Evolutionary conservation across 495 filamentous ascomycete species (phyloP).

Genomic region (Polyplosphaeria fusca): DNA sequence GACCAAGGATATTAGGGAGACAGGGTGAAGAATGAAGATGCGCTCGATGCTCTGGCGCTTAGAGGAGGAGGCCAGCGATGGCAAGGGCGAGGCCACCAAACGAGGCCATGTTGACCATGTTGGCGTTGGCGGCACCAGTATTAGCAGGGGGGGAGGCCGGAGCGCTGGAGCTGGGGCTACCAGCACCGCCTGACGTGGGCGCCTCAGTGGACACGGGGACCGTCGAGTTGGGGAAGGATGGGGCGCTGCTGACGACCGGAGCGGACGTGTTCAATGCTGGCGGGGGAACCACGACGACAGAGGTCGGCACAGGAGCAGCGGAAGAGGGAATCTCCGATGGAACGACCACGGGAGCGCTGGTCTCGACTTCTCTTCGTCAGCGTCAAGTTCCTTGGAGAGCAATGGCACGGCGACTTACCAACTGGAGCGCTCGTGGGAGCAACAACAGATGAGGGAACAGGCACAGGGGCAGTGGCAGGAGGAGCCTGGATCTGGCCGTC

Average conservation of each 20-base stretch:
- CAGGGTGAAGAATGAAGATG: background rate
- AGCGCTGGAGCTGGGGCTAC: background rate
- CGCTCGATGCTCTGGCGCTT: background rate
- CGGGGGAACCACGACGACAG: background rate
- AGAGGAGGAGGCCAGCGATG: constrained; percentile 14
- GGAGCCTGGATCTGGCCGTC: constrained; percentile 33
- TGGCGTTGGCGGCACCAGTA: constrained; percentile 5
- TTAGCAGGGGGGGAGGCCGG: background rate
- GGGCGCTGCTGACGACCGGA: background rate
- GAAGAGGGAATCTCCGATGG: background rate
- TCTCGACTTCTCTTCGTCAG: background rate
- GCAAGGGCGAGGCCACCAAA: constrained; percentile 18
- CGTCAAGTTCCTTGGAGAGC: background rate
- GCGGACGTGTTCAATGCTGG: background rate
- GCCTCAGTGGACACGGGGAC: background rate
- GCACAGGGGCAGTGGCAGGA: constrained; percentile 8
- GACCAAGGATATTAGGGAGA: background rate
- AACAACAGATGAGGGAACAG: no score
- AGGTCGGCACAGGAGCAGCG: background rate
- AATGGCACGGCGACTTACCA: background rate
- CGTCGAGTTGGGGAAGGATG: constrained; percentile 2
- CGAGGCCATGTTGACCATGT: constrained; percentile 18
- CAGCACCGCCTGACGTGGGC: background rate
- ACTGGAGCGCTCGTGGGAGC: background rate
- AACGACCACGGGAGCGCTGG: background rate